Percentiles rank a stretch among this genome's conserved stretches.
phyloP scores from a whole-genome alignment of 2,329 filamentous ascomycete genomes.

The Rutstroemia sp. region DNA sequence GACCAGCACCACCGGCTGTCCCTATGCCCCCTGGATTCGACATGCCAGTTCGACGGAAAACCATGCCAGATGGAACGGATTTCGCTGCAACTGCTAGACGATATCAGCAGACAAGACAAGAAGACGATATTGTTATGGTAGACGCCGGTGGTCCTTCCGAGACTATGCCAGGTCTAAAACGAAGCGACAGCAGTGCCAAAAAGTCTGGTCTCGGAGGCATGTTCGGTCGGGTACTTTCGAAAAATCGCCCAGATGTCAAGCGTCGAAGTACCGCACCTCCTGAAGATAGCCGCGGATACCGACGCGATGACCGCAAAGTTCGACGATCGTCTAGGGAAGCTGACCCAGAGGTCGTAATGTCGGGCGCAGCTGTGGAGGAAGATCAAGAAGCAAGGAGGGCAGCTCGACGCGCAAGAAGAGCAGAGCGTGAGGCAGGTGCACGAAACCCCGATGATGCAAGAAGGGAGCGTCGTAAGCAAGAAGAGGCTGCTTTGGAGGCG shows the following conservation, averaged over 20 bases:
- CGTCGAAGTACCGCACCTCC: constrained; percentile 44
- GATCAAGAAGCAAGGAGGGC: constrained; percentile 56
- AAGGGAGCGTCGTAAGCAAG: constrained; percentile 46
- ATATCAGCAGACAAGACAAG: constrained; percentile 56
- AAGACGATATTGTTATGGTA: constrained; percentile 55
- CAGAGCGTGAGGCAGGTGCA: constrained; percentile 44
- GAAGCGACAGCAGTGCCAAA: constrained; percentile 54
- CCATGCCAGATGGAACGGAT: constrained; percentile 19
- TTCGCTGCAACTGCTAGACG: constrained; percentile 35
- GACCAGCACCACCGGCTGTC: constrained; percentile 23
- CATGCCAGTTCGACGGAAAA: constrained; percentile 22
- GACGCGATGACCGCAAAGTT: constrained; percentile 32
- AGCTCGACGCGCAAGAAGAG: constrained; percentile 52
- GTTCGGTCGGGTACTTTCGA: constrained; percentile 47
- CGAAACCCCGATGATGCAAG: constrained; percentile 43
- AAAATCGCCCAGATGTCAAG: constrained; percentile 35
- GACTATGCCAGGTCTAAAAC: constrained; percentile 36
- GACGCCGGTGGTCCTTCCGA: constrained; percentile 42
- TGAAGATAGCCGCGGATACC: constrained; percentile 38
- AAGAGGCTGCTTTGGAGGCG: constrained; percentile 50
- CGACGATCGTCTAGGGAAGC: constrained; percentile 33
- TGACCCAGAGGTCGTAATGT: constrained; percentile 37
- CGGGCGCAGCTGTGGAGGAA: constrained; percentile 41
- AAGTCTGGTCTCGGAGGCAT: constrained; percentile 53
- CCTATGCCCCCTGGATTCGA: constrained; percentile 27